Evolutionary conservation across 352 stramenopile genomes (phyloP).

Genomic region (Blastocystis sp.): DNA sequence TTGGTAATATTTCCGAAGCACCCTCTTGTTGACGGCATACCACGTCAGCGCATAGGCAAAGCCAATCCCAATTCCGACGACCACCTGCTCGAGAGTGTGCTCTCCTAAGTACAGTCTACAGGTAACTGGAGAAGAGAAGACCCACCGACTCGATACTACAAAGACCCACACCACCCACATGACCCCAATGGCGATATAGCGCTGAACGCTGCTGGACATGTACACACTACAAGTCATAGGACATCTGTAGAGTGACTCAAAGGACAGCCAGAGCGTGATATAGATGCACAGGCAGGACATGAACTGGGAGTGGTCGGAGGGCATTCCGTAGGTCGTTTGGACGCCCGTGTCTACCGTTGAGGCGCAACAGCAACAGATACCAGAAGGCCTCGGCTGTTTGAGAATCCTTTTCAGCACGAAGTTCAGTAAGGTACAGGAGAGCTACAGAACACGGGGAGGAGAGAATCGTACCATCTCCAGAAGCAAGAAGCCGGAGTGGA

Average conservation of each 20-base stretch:
- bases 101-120: slow-evolving; percentile 73
- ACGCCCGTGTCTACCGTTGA: not conserved
- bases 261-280: slow-evolving; percentile 30
- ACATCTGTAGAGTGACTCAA: not conserved
- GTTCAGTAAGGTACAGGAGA: slow-evolving; percentile 42
- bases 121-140: not conserved
- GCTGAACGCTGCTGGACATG: slow-evolving; percentile 7
- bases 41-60: slow-evolving; percentile 9
- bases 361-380: not conserved
- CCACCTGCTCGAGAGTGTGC: slow-evolving; percentile 68
- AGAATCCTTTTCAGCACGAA: slow-evolving; percentile 44
- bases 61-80: slow-evolving; percentile 63
- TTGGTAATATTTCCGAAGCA: slow-evolving; percentile 31
- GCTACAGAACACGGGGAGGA: not conserved
- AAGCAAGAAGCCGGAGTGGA: slow-evolving; percentile 63
- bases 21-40: slow-evolving; percentile 29
- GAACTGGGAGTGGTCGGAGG: slow-evolving; percentile 75
- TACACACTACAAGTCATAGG: not conserved
- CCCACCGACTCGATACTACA: slow-evolving; percentile 9
- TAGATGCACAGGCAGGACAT: slow-evolving; percentile 74
- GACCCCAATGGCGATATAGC: not conserved
- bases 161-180: slow-evolving; percentile 40
- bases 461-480: slow-evolving; percentile 25
- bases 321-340: slow-evolving; percentile 73
- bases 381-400: slow-evolving; percentile 5